Percentiles rank a stretch among this genome's conserved stretches.
Conservation (phyloP, 768 basidiomycete genomes). For the Rhizopogon roseolus region DNA sequence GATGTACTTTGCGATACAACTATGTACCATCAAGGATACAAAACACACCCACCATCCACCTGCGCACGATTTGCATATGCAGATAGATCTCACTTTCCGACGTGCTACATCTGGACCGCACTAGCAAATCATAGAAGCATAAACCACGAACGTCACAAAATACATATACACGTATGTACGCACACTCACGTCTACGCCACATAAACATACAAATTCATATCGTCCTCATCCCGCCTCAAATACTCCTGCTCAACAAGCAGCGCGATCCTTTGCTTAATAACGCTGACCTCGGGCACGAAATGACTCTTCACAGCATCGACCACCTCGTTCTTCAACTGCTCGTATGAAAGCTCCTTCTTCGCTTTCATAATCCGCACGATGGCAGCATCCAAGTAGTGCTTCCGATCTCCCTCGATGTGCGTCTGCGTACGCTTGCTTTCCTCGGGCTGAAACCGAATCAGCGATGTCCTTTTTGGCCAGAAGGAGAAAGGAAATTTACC, state of each 20-base stretch:
- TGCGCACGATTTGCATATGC: too few species aligned
- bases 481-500: conserved; percentile 39
- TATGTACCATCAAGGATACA: too few species aligned
- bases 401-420: conserved; percentile 83
- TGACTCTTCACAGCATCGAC: conserved; percentile 85
- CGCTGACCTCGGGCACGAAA: conserved; percentile 78
- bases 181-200: conserved; percentile 46
- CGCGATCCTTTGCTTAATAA: conserved; percentile 84
- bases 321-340: conserved; percentile 76
- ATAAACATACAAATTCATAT: conserved; percentile 72
- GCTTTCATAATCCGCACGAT: conserved; percentile 97
- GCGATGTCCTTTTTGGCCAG: not conserved
- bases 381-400: conserved; percentile 84
- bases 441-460: conserved; percentile 52
- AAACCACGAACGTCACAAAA: too few species aligned
- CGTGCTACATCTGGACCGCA: too few species aligned
- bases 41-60: too few species aligned
- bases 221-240: conserved; percentile 68
- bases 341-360: conserved; percentile 76
- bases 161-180: too few species aligned
- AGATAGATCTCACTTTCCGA: too few species aligned
- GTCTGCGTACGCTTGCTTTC: conserved; percentile 80
- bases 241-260: conserved; percentile 85
- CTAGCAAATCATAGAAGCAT: too few species aligned
- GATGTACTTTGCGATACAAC: too few species aligned